Evolutionary conservation across 2,329 filamentous ascomycete species (phyloP).

Genomic region (Epichloe gansuensis): DNA sequence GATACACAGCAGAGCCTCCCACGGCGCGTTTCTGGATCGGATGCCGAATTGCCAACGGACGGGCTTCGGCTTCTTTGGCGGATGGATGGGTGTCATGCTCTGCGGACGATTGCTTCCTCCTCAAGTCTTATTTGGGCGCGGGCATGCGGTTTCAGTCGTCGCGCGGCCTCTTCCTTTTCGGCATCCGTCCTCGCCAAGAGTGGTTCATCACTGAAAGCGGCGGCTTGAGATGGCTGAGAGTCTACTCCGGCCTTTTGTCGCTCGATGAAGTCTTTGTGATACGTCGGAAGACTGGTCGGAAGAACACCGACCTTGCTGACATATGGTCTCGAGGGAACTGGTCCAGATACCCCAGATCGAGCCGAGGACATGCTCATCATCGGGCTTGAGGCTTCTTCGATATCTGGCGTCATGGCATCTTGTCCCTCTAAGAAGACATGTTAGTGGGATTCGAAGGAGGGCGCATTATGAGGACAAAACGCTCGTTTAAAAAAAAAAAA

Average conservation of each 20-base stretch:
- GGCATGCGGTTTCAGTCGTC: constrained; percentile 76
- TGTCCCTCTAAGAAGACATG: constrained; percentile 19
- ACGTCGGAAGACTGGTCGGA: constrained; percentile 79
- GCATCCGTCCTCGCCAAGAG: constrained; percentile 46
- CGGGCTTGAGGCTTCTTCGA: constrained; percentile 32
- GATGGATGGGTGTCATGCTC: constrained; percentile 49
- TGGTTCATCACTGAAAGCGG: constrained; percentile 35
- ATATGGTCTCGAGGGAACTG: constrained; percentile 41
- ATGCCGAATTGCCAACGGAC: constrained; percentile 98
- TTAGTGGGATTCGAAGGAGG: constrained; percentile 3
- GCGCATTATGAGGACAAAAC: neutral
- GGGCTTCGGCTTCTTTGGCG: constrained; percentile 60
- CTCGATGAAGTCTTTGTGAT: constrained; percentile 85
- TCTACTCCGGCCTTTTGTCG: constrained; percentile 45
- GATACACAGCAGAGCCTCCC: constrained; percentile 88
- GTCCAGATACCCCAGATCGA: constrained; percentile 39
- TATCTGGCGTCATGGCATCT: constrained; percentile 22
- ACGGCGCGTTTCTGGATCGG: constrained; percentile 81
- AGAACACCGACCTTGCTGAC: constrained; percentile 84
- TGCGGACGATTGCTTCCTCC: constrained; percentile 47
- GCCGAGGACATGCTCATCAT: constrained; percentile 43
- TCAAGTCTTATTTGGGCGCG: constrained; percentile 59
- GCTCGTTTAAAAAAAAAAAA: no score
- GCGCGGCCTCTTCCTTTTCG: constrained; percentile 70
- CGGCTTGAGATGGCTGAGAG: constrained; percentile 28